Conservation (phyloP, 176 grass and related monocot genomes). For the Carex cristatella region DNA sequence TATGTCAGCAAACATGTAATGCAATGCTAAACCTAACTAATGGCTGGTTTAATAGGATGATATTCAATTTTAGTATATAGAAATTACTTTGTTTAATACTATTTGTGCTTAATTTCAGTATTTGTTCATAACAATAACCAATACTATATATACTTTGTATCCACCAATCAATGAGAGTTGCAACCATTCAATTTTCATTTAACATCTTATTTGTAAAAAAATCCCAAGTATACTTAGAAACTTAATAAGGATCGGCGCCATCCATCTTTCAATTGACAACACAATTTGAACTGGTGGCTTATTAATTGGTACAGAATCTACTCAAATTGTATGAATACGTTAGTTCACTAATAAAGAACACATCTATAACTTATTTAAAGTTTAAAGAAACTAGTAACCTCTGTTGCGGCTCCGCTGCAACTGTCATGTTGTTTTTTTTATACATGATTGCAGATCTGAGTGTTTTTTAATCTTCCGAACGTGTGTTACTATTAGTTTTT, state of each 20-base stretch:
- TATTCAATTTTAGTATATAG: constrained; percentile 22
- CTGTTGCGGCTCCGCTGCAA: too few relatives aligned
- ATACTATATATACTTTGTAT: neutral
- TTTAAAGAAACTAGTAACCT: too few relatives aligned
- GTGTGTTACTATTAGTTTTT: too few relatives aligned
- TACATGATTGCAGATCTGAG: too few relatives aligned
- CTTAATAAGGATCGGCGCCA: neutral
- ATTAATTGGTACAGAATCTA: neutral
- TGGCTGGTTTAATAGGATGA: constrained; percentile 15
- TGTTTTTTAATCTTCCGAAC: too few relatives aligned
- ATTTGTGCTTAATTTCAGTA: neutral
- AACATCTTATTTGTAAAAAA: neutral
- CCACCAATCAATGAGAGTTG: neutral
- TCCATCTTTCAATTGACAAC: neutral
- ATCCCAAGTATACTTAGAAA: neutral
- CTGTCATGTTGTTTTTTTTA: too few relatives aligned
- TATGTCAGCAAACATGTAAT: constrained; percentile 13
- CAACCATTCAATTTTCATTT: neutral
- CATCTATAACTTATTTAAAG: too few relatives aligned
- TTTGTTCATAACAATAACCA: neutral
- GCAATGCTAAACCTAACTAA: constrained; percentile 1
- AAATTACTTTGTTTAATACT: neutral
- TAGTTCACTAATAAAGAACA: too few relatives aligned
- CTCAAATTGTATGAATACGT: too few relatives aligned
- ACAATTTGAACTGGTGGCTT: neutral